Conservation (phyloP, 306 rosid genomes). For the Lathyrus tuberosus region DNA sequence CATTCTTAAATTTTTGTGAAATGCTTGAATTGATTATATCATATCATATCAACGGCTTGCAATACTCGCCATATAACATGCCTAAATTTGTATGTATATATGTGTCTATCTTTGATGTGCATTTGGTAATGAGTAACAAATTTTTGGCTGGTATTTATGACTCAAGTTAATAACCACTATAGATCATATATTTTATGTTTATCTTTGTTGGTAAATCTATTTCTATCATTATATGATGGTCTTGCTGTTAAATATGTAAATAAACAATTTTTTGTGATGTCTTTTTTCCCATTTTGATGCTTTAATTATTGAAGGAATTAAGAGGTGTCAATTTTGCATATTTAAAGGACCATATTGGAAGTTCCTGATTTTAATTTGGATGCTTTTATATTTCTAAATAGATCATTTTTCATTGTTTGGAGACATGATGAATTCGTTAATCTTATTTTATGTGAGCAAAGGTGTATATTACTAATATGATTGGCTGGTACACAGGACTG, state of each 20-base stretch:
- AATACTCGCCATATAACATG: no score
- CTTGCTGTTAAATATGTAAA: no score
- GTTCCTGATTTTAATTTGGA: no score
- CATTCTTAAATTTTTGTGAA: no score
- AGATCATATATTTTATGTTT: conserved; percentile 21
- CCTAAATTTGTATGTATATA: conserved; percentile 1
- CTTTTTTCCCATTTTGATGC: neutral
- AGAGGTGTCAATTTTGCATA: neutral
- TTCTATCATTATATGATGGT: conserved; percentile 12
- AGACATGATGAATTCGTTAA: conserved; percentile 13
- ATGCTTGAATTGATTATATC: no score
- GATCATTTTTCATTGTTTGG: neutral
- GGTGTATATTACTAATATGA: conserved; percentile 33
- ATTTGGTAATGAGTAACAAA: conserved; percentile 20
- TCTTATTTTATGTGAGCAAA: conserved; percentile 1
- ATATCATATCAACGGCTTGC: no score
- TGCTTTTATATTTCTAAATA: no score
- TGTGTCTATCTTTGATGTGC: neutral
- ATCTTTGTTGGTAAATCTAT: conserved; percentile 32
- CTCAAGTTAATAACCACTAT: conserved; percentile 21
- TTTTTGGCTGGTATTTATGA: neutral
- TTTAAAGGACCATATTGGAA: neutral
- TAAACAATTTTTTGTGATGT: no score
- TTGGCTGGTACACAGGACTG: conserved; percentile 68
- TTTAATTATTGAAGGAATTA: conserved; percentile 14